Conservation (phyloP, 2,329 filamentous ascomycete genomes). For the Xylaria sp. region DNA sequence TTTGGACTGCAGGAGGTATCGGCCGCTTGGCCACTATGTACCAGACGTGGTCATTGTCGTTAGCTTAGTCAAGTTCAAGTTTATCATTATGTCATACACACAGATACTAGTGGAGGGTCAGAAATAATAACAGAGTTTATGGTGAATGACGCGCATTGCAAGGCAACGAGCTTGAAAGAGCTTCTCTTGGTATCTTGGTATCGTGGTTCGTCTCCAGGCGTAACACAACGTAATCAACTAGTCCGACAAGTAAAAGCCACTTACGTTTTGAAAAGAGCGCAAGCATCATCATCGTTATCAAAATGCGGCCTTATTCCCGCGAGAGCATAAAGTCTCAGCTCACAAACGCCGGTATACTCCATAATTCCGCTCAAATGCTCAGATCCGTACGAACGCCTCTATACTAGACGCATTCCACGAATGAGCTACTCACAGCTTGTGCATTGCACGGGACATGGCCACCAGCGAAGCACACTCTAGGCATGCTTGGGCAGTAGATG, state of each 20-base stretch:
- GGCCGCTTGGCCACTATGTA: neutral
- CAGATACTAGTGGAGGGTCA: neutral
- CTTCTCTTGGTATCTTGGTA: constrained; percentile 28
- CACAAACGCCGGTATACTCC: constrained; percentile 28
- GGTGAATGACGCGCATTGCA: constrained; percentile 14
- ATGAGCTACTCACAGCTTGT: constrained; percentile 16
- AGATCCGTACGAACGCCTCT: constrained; percentile 30
- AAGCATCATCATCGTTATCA: constrained; percentile 26
- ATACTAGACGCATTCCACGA: constrained; percentile 21
- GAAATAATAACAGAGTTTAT: neutral
- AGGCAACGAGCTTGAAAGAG: constrained; percentile 17
- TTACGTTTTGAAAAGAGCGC: constrained; percentile 11
- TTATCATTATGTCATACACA: neutral
- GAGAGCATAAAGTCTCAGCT: constrained; percentile 19
- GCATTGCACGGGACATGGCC: constrained; percentile 18
- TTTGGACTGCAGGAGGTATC: neutral
- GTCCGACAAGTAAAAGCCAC: constrained; percentile 19
- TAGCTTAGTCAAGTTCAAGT: constrained; percentile 1
- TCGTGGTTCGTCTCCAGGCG: constrained; percentile 16
- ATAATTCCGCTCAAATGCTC: constrained; percentile 25
- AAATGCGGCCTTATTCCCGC: constrained; percentile 7
- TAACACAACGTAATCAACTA: constrained; percentile 18
- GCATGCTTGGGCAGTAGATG: constrained; percentile 29
- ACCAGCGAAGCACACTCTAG: constrained; percentile 18
- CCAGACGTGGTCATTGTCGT: neutral